These are phyloP conservation scores for Daldinia sp. DNA, from an alignment of 2,329 filamentous ascomycete genomes.

Conservation along the genomic window DNA sequence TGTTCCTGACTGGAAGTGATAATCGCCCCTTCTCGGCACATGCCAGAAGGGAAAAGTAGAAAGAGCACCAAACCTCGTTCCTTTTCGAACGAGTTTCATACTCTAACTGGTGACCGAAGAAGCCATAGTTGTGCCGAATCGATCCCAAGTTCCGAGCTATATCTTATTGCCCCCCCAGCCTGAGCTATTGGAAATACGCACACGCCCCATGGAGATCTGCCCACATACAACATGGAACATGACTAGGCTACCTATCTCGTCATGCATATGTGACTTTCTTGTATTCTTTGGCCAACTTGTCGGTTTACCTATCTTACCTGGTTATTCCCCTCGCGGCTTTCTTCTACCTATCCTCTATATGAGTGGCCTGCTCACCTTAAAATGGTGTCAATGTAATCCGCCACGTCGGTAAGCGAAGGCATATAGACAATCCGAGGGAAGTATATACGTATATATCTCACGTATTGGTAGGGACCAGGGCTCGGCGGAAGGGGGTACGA, in stretches of 20 bases:
- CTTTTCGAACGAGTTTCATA: neutral
- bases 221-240: slow-evolving; percentile 30
- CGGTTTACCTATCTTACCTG: neutral
- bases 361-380: slow-evolving; percentile 17
- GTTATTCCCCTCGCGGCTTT: neutral
- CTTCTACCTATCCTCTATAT: neutral
- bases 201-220: slow-evolving; percentile 32
- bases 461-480: slow-evolving; percentile 27
- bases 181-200: slow-evolving; percentile 21
- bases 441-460: slow-evolving; percentile 10
- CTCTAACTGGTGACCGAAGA: slow-evolving; percentile 1
- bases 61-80: neutral
- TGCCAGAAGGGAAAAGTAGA: slow-evolving; percentile 5
- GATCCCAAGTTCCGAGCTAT: slow-evolving; percentile 5
- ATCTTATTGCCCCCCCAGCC: slow-evolving; percentile 3
- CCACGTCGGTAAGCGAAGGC: slow-evolving; percentile 11
- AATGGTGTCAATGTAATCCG: slow-evolving; percentile 4
- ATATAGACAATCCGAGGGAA: slow-evolving; percentile 8
- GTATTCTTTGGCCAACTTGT: neutral
- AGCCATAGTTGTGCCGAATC: neutral
- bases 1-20: slow-evolving; percentile 33
- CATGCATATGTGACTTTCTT: slow-evolving; percentile 16
- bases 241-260: slow-evolving; percentile 23
- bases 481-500: slow-evolving; percentile 16
- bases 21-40: slow-evolving; percentile 30